A percentile compares a stretch with the other conserved stretches of the same genome.
These are phyloP conservation scores for Colletotrichum lupini DNA, from an alignment of 2,329 filamentous ascomycete species.

Conservation along the genomic window DNA sequence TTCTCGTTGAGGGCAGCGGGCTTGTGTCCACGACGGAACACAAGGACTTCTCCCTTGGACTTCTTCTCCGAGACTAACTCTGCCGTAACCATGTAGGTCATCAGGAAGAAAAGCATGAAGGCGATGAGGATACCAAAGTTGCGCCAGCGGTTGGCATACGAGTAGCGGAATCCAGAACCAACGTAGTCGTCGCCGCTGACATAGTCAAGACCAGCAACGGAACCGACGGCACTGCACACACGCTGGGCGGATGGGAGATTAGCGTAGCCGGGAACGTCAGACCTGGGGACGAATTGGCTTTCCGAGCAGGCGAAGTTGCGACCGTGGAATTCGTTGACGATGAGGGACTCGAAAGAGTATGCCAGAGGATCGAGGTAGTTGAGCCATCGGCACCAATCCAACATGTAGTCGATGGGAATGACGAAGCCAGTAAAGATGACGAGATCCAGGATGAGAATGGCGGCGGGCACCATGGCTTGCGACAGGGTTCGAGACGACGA, in stretches of 20 bases:
- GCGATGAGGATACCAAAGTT: slow-evolving; percentile 77
- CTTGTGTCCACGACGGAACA: slow-evolving; percentile 78
- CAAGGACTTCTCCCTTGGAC: slow-evolving; percentile 80
- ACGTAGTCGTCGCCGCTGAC: slow-evolving; percentile 72
- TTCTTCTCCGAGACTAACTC: slow-evolving; percentile 75
- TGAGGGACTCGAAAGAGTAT: slow-evolving; percentile 83
- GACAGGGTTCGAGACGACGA: slow-evolving; percentile 77
- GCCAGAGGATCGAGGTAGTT: slow-evolving; percentile 83
- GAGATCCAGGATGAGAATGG: slow-evolving; percentile 71
- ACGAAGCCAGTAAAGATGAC: slow-evolving; percentile 79
- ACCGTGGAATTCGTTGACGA: slow-evolving; percentile 84
- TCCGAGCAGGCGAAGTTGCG: slow-evolving; percentile 65
- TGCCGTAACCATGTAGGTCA: slow-evolving; percentile 71
- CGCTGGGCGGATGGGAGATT: slow-evolving; percentile 50
- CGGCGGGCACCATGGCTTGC: slow-evolving; percentile 70
- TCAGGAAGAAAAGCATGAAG: slow-evolving; percentile 71
- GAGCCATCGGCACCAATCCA: slow-evolving; percentile 85
- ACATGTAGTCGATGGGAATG: slow-evolving; percentile 75
- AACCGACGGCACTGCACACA: slow-evolving; percentile 70
- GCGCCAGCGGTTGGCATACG: slow-evolving; percentile 71
- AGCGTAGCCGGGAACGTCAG: slow-evolving; percentile 46
- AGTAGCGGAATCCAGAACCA: slow-evolving; percentile 65
- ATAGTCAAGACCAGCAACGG: slow-evolving; percentile 59
- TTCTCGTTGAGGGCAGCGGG: slow-evolving; percentile 68
- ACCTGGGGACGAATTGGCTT: slow-evolving; percentile 55